phyloP scores from a whole-genome alignment of 2,329 filamentous ascomycete genomes.

The Pseudogymnoascus sp. region DNA sequence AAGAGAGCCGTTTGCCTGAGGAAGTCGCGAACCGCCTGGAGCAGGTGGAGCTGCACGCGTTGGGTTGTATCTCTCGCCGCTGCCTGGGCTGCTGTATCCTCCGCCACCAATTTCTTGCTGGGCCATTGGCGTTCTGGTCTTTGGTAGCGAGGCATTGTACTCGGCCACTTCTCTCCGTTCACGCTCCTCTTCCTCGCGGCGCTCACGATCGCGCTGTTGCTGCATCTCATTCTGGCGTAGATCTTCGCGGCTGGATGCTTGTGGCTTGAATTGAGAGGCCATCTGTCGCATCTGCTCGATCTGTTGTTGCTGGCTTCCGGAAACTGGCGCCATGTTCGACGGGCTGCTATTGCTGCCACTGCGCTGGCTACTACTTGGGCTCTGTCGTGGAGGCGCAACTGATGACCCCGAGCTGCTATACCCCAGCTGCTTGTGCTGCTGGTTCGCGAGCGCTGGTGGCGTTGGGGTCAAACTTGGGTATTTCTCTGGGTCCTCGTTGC shows the following conservation, averaged over 20 bases:
- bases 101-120: slow-evolving; percentile 81
- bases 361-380: slow-evolving; percentile 41
- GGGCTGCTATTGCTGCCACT: slow-evolving; percentile 31
- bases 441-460: slow-evolving; percentile 45
- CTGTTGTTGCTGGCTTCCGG: slow-evolving; percentile 41
- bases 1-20: slow-evolving; percentile 46
- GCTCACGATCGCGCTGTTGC: slow-evolving; percentile 45
- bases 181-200: slow-evolving; percentile 54
- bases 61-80: slow-evolving; percentile 70
- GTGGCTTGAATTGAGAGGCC: slow-evolving; percentile 46
- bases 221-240: slow-evolving; percentile 57
- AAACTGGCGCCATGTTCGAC: slow-evolving; percentile 37
- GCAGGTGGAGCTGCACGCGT: slow-evolving; percentile 76
- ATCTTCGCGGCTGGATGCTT: slow-evolving; percentile 42
- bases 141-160: slow-evolving; percentile 83
- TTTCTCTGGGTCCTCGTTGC: slow-evolving; percentile 61
- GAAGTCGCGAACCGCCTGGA: slow-evolving; percentile 48
- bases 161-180: slow-evolving; percentile 71
- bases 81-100: slow-evolving; percentile 35
- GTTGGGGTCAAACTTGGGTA: slow-evolving; percentile 64
- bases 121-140: slow-evolving; percentile 70
- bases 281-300: slow-evolving; percentile 52
- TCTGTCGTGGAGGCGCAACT: slow-evolving; percentile 63
- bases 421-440: slow-evolving; percentile 56
- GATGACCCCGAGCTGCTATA: slow-evolving; percentile 46